phyloP scores from a whole-genome alignment of 129 eudicot genomes.

The Centella asiatica region DNA sequence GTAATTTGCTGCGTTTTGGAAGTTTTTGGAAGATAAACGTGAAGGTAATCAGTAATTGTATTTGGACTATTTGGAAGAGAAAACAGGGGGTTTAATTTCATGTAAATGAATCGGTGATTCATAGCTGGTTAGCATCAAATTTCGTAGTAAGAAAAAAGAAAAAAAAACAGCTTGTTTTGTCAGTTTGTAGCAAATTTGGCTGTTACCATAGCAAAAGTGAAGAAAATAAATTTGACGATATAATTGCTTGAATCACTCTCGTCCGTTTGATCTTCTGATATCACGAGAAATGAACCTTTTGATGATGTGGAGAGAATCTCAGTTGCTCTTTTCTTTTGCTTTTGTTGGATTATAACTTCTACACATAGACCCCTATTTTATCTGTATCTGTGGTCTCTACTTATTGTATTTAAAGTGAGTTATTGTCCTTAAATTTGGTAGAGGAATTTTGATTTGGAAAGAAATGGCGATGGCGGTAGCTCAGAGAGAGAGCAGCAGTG shows the following conservation, averaged over 20 bases:
- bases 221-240: constrained; percentile 16
- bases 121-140: background rate
- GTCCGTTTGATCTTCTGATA: constrained; percentile 21
- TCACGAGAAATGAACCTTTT: background rate
- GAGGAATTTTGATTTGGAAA: constrained; percentile 1
- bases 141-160: background rate
- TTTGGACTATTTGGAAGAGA: constrained; percentile 4
- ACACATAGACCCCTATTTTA: no score
- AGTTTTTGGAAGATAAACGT: background rate
- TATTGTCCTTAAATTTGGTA: background rate
- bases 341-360: no score
- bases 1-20: no score
- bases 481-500: constrained; percentile 67
- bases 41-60: no score
- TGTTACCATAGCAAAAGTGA: constrained; percentile 4
- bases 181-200: constrained; percentile 21
- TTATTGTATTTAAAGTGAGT: background rate
- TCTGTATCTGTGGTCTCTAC: background rate
- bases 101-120: no score
- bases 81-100: background rate
- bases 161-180: constrained; percentile 21
- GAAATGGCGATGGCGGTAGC: constrained; percentile 81
- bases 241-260: constrained; percentile 22
- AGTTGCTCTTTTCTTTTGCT: no score
- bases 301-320: background rate